A percentile compares a stretch with the other conserved stretches of the same genome.
Evolutionary conservation across 495 filamentous ascomycete species (phyloP).

Genomic region (Schizothecium vesticola): DNA sequence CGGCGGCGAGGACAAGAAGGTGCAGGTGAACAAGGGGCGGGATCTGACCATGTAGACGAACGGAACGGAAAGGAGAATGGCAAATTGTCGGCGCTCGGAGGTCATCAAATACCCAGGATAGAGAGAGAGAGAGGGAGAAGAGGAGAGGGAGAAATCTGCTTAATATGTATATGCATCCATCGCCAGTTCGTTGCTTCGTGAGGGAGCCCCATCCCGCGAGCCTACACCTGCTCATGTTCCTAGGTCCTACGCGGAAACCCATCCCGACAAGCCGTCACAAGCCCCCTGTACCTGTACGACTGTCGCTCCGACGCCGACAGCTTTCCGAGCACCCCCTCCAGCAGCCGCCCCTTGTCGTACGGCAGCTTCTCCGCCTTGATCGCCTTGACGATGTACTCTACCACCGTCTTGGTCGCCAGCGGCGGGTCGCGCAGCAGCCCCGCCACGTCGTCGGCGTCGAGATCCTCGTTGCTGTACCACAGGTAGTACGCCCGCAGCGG

Average conservation of each 20-base stretch:
- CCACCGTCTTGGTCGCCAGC: conserved; percentile 45
- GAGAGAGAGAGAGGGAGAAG: not conserved
- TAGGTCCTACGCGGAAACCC: too few species aligned
- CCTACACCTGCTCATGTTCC: too few species aligned
- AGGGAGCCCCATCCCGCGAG: too few species aligned
- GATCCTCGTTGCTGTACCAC: conserved; percentile 48
- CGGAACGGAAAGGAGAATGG: not conserved
- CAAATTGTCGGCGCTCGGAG: conserved; percentile 1
- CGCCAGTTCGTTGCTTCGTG: not conserved
- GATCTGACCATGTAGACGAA: conserved; percentile 15
- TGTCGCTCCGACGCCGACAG: conserved; percentile 1
- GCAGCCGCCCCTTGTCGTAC: conserved; percentile 31
- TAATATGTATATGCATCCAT: not conserved
- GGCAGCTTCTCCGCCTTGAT: conserved; percentile 38
- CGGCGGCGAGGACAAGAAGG: conserved; percentile 83
- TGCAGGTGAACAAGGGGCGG: conserved; percentile 77
- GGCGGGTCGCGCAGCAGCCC: conserved; percentile 51
- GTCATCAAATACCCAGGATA: conserved; percentile 13
- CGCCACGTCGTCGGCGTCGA: conserved; percentile 44
- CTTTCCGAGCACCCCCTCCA: conserved; percentile 25
- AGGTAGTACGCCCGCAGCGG: conserved; percentile 54
- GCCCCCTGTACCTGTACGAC: conserved; percentile 1
- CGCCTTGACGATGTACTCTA: conserved; percentile 43
- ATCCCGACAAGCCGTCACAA: not conserved
- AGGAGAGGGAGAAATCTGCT: not conserved